phyloP scores from a whole-genome alignment of 1,139 yeast species.

The Saccharomyces pastorianus region DNA sequence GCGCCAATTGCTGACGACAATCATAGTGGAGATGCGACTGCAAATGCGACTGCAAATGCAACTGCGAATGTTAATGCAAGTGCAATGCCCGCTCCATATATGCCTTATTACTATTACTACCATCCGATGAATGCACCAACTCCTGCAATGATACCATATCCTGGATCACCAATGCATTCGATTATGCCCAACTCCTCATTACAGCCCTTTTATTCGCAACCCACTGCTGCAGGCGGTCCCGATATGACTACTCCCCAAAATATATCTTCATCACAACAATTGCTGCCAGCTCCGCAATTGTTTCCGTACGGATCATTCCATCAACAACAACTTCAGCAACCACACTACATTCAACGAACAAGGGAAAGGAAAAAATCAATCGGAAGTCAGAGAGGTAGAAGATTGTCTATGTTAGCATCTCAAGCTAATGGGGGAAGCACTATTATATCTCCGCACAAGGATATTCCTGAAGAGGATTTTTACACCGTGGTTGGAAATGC shows the following conservation, averaged over 20 bases:
- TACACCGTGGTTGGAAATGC: slow-evolving; percentile 28
- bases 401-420: slow-evolving; percentile 21
- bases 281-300: slow-evolving; percentile 22
- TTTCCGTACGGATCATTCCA: slow-evolving; percentile 14
- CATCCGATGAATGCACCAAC: slow-evolving; percentile 15
- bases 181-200: slow-evolving; percentile 21
- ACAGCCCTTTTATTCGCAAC: slow-evolving; percentile 24
- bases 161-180: slow-evolving; percentile 19
- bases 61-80: slow-evolving; percentile 1
- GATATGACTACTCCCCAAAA: slow-evolving; percentile 1
- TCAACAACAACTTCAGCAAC: slow-evolving; percentile 6
- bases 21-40: background rate
- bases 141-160: slow-evolving; percentile 19
- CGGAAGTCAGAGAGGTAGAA: slow-evolving; percentile 21
- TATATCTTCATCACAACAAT: slow-evolving; percentile 12
- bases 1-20: background rate
- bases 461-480: slow-evolving; percentile 28
- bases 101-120: slow-evolving; percentile 14
- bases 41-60: background rate
- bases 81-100: slow-evolving; percentile 15
- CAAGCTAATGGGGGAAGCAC: slow-evolving; percentile 16
- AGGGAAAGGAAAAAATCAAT: slow-evolving; percentile 18
- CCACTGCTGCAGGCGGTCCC: slow-evolving; percentile 4
- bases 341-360: slow-evolving; percentile 4
- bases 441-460: slow-evolving; percentile 28